Base-by-base conservation (phyloP, 2,329 filamentous ascomycete genomes). In the Penicillium olsonii region DNA sequence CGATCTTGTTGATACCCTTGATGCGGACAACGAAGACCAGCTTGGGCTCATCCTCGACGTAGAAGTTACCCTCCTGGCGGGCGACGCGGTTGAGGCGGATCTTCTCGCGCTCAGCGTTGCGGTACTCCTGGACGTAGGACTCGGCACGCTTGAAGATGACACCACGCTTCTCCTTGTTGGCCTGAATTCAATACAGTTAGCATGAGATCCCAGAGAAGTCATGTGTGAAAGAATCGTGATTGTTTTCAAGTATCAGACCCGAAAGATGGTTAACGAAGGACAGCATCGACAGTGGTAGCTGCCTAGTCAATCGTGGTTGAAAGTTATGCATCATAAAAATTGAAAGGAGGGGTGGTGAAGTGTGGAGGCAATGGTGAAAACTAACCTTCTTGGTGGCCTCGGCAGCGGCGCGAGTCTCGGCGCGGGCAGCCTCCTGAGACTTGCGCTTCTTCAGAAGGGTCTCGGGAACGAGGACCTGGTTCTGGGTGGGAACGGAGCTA, bases 1-100 rank as follows among this genome's bases (percentile, higher is more conserved):
- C 87, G 71, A 99, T 97, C 89, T 99, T 99, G 90, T 97, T 97
- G 91, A 99, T 97, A 95, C 92, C 94, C 90, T 99, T 99, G 85
- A 99, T 99, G 77, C 94, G 92, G 78, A 97, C 81, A 69, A 99
- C 86, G 77, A 99, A 99, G 81, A 92, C 91, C 72, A 99, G 83
- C 82, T 96, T 96, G 74, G 89, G 80, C 85, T 99, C 91, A 61
- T 90, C 92, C 61, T 90, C 87, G 66, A 99, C 88, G 79, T 95
- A 94, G 84, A 92, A 94, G 75, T 84, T 88, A 76, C 92, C 92
- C 72, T 90, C 86, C 78, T 90, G 83, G 85, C 95, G 95, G 78
- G 91, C 89, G 63, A 91, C 79, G 67, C 94, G 92, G 71, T 83
- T 75, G 59, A 99, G 88, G 71, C 94, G 90, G 78, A 99, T 84